A percentile compares a stretch with the other conserved stretches of the same genome.
Evolutionary conservation across 2,329 filamentous ascomycete species (phyloP).

Genomic region (Bimuria novae-zelandiae): DNA sequence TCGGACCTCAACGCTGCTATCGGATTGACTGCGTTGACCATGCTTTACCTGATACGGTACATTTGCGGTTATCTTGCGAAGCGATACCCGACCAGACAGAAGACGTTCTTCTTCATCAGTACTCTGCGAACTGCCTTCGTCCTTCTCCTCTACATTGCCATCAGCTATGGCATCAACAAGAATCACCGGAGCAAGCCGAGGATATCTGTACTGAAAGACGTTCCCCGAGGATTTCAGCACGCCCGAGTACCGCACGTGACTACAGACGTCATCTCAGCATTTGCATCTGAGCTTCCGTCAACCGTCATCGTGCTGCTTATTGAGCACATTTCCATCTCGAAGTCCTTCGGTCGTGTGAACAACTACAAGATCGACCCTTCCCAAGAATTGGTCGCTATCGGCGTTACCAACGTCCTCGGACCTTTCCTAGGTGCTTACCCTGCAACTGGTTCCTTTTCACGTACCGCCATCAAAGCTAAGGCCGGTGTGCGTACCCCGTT

Average conservation of each 20-base stretch:
- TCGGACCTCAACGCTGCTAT: constrained; percentile 77
- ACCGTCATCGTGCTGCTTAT: constrained; percentile 93
- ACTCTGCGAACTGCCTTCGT: constrained; percentile 88
- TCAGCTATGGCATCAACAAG: constrained; percentile 81
- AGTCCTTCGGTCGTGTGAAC: constrained; percentile 94
- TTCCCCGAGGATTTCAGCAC: constrained; percentile 86
- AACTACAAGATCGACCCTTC: constrained; percentile 96
- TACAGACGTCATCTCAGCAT: constrained; percentile 66
- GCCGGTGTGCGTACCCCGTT: constrained; percentile 92
- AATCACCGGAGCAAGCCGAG: constrained; percentile 60
- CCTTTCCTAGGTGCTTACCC: constrained; percentile 92
- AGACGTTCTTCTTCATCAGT: constrained; percentile 82
- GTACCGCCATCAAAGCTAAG: constrained; percentile 97
- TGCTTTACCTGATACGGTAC: constrained; percentile 73
- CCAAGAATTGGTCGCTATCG: constrained; percentile 94
- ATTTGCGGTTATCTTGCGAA: constrained; percentile 68
- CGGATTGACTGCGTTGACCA: constrained; percentile 76
- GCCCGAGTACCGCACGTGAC: constrained; percentile 74
- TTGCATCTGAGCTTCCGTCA: constrained; percentile 75
- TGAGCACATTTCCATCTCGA: constrained; percentile 95
- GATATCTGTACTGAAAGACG: constrained; percentile 74
- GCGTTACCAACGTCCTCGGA: constrained; percentile 83
- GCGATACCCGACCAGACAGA: constrained; percentile 69
- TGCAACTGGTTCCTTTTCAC: constrained; percentile 92
- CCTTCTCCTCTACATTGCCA: constrained; percentile 85